Evolutionary conservation across 805 yeast species (phyloP).

Genomic region (Wickerhamomyces pijperi): DNA sequence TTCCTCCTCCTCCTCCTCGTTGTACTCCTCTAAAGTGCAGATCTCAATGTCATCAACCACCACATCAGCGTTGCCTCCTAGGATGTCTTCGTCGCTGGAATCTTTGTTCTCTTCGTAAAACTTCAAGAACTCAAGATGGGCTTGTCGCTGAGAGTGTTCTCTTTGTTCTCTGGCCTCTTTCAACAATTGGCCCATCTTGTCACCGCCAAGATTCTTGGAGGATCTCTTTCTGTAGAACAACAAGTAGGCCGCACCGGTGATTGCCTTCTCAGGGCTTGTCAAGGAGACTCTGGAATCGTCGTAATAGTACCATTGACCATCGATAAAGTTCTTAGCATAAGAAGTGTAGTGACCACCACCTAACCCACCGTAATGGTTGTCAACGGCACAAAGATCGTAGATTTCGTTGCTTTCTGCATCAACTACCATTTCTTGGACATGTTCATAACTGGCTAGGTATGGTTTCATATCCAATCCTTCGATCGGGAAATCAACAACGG

Average conservation of each 20-base stretch:
- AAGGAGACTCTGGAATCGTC: conserved; percentile 72
- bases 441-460: conserved; percentile 28
- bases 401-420: conserved; percentile 24
- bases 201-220: conserved; percentile 34
- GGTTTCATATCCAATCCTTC: conserved; percentile 63
- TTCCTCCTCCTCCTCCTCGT: conserved; percentile 9
- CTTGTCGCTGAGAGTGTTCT: conserved; percentile 14
- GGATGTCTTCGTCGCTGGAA: conserved; percentile 10
- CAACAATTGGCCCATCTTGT: conserved; percentile 28
- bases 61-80: conserved; percentile 3
- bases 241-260: conserved; percentile 76
- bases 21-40: conserved; percentile 5
- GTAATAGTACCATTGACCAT: conserved; percentile 76
- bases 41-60: conserved; percentile 3
- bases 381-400: conserved; percentile 87
- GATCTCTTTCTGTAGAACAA: conserved; percentile 63
- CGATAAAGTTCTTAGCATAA: conserved; percentile 67
- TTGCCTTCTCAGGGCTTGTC: conserved; percentile 46
- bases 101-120: conserved; percentile 20
- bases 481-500: conserved; percentile 78
- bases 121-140: conserved; percentile 14
- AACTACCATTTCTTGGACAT: conserved; percentile 5
- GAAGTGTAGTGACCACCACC: conserved; percentile 99
- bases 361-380: conserved; percentile 89
- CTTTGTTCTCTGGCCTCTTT: conserved; percentile 27